Evolutionary conservation across 208 protist genomes (phyloP).

Genomic region (Crithidia sp.): DNA sequence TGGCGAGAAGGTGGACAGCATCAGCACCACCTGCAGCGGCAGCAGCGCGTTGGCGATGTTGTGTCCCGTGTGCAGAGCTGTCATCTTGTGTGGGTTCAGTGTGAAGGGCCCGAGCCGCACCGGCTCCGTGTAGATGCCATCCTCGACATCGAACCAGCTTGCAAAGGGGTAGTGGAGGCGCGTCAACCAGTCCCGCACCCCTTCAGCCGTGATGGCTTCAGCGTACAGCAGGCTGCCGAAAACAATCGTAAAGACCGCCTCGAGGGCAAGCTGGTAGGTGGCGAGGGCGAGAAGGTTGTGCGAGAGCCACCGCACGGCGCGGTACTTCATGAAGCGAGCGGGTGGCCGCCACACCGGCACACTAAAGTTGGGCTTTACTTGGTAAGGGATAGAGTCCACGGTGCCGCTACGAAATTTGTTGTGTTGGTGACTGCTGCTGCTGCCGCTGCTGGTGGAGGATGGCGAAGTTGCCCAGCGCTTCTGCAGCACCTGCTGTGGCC

Average conservation of each 20-base stretch:
- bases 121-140: constrained; percentile 46
- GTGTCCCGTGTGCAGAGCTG: constrained; percentile 66
- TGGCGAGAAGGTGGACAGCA: constrained; percentile 49
- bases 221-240: constrained; percentile 51
- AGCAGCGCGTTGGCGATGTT: constrained; percentile 70
- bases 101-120: constrained; percentile 43
- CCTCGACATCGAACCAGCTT: constrained; percentile 52
- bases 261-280: constrained; percentile 70
- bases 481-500: background rate
- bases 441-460: constrained; percentile 2
- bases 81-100: constrained; percentile 63
- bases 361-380: constrained; percentile 30
- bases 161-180: constrained; percentile 56
- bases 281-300: constrained; percentile 64
- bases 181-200: constrained; percentile 37
- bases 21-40: constrained; percentile 60
- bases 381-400: constrained; percentile 23
- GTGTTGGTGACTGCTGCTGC: background rate
- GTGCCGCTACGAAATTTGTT: constrained; percentile 27
- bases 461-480: constrained; percentile 14
- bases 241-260: constrained; percentile 47
- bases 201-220: constrained; percentile 31
- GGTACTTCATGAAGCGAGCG: constrained; percentile 45
- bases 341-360: constrained; percentile 44
- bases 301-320: constrained; percentile 50